A percentile compares a stretch with the other conserved stretches of the same genome.
These are phyloP conservation scores for Phytophthora sojae DNA, from an alignment of 352 stramenopile genomes.

Conservation along the genomic window DNA sequence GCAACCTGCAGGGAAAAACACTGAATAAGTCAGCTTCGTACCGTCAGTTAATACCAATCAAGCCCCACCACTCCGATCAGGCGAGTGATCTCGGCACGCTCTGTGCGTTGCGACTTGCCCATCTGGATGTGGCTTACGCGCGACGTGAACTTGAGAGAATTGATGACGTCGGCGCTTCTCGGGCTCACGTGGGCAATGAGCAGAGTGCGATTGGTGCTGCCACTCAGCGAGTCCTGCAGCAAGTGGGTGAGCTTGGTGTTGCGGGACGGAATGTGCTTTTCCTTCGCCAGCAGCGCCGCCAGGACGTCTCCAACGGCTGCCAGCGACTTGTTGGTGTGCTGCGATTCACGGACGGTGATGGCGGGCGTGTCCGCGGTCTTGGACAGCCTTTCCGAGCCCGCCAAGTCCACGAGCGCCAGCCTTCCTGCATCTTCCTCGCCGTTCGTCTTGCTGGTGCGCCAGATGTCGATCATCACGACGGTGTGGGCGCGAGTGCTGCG, in stretches of 20 bases:
- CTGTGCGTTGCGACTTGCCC: constrained; percentile 47
- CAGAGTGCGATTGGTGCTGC: constrained; percentile 50
- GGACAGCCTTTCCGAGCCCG: constrained; percentile 74
- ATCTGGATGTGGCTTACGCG: constrained; percentile 58
- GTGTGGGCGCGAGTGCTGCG: constrained; percentile 67
- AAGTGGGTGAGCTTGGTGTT: constrained; percentile 91
- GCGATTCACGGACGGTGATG: constrained; percentile 61
- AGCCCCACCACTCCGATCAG: constrained; percentile 66
- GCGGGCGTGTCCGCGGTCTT: constrained; percentile 53
- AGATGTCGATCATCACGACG: constrained; percentile 66
- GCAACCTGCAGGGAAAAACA: constrained; percentile 49
- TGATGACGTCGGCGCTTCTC: constrained; percentile 58
- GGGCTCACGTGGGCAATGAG: constrained; percentile 76
- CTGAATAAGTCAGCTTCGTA: neutral
- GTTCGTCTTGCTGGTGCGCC: constrained; percentile 52
- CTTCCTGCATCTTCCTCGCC: constrained; percentile 51
- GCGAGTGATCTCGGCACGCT: constrained; percentile 65
- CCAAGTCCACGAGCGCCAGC: constrained; percentile 80
- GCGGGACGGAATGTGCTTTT: constrained; percentile 85
- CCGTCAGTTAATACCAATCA: neutral
- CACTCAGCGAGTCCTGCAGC: constrained; percentile 74
- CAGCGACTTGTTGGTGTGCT: constrained; percentile 87
- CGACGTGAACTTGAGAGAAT: constrained; percentile 81
- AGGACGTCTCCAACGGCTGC: constrained; percentile 78
- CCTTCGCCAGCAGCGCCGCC: constrained; percentile 67